Evolutionary conservation across 495 filamentous ascomycete genomes (phyloP), one percentile per base, ranked within the genome.

Genomic region (Baudoinia panamericana): DNA sequence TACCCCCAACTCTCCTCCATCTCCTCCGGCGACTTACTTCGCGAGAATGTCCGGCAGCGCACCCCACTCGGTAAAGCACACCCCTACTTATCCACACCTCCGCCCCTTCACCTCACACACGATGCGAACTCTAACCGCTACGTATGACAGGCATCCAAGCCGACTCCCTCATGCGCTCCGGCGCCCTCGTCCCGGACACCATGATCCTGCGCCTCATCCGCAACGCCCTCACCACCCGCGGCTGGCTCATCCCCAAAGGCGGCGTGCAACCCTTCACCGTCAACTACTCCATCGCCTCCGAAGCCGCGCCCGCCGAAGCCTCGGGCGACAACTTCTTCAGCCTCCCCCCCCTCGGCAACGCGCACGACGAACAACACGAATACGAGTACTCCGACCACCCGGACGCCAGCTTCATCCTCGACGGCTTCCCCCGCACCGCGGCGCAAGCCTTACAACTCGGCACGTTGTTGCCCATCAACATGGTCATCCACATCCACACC

Each of bases 401-500:
- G 0, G 63, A 72, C 10, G 82, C 87, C 16, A 93, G 84, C 12
- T 97, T 96, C 59, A 76, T 97, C 46, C 79, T 97, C 33, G 90
- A 97, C 57, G 90, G 90, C 16, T 97, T 96, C 61, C 90, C 90
- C 4, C 81, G 90, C 45, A 97, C 85, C 13, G 76, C 80, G 2
- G 42, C 64, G 1, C 90, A 97, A 62, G 90, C 90, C 10, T 50
- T 63, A 30, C 75, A 73, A 28, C 63, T 97, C 18, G 87, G 90
- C 54, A 62, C 63, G 6, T 66, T 93, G 10, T 73, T 97, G 24
- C 82, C 85, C 2, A 84, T 97, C 50, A 97, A 97, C 62, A 72
- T 94, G 45, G 90, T 83, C 47, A 77, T 94, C 36, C 72, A 72
- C 39, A 62, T 77, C 35, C 56, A 63, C 45, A 82, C 78, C 2